phyloP scores from a whole-genome alignment of 1,139 yeast genomes.

The Citeromyces hawaiiensis region DNA sequence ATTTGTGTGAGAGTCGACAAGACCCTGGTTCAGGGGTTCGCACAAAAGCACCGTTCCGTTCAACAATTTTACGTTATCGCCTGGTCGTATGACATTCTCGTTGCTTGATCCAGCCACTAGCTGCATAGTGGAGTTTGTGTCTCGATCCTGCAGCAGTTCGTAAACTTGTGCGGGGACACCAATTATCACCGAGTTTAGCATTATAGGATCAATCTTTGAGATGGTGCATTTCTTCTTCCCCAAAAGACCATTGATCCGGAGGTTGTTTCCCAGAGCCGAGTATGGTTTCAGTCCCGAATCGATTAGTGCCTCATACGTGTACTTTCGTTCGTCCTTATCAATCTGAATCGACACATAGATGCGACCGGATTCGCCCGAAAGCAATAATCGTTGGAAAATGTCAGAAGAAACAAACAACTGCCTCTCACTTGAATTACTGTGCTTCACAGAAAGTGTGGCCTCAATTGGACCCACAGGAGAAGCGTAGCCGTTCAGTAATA shows the following conservation, averaged over 20 bases:
- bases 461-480: not conserved
- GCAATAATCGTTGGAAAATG: not conserved
- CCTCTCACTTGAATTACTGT: not conserved
- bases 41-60: conserved; percentile 43
- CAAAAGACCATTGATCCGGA: not conserved
- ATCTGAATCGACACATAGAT: not conserved
- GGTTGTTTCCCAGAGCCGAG: not conserved
- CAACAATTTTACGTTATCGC: conserved; percentile 16
- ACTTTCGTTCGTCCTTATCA: not conserved
- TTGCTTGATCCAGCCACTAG: conserved; percentile 6
- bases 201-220: conserved; percentile 3
- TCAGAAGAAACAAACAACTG: not conserved
- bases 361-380: not conserved
- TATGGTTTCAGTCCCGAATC: not conserved
- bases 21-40: conserved; percentile 68
- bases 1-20: conserved; percentile 25
- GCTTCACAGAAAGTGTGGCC: not conserved
- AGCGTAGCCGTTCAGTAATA: not conserved
- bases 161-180: conserved; percentile 33
- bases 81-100: conserved; percentile 19
- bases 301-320: not conserved
- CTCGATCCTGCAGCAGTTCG: conserved; percentile 21
- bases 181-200: conserved; percentile 14
- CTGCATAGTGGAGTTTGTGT: conserved; percentile 18
- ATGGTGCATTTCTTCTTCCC: not conserved